phyloP scores from a whole-genome alignment of 129 eudicot genomes.

The Oenanthe sinensis region DNA sequence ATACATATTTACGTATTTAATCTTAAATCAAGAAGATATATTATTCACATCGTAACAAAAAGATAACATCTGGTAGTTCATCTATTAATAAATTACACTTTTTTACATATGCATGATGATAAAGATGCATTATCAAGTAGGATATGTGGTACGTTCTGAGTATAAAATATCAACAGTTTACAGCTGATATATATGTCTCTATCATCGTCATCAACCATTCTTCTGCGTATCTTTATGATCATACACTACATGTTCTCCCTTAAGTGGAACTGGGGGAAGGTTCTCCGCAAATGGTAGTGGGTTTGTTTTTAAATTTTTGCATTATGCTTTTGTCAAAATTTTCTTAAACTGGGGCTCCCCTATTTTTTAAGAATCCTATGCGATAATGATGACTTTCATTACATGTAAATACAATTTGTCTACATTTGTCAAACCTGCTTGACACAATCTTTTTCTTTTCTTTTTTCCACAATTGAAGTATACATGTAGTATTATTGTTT shows the following conservation, averaged over 20 bases:
- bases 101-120: too few relatives aligned
- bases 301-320: not conserved
- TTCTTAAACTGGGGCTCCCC: not conserved
- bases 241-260: not conserved
- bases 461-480: not conserved
- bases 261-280: not conserved
- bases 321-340: not conserved
- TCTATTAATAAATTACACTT: too few relatives aligned
- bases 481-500: not conserved
- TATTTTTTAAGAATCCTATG: not conserved
- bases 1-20: too few relatives aligned
- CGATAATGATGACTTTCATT: not conserved
- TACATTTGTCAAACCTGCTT: constrained; percentile 3
- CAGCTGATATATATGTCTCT: not conserved
- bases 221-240: not conserved
- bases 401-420: not conserved
- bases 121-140: not conserved
- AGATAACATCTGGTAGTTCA: too few relatives aligned
- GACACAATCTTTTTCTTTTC: not conserved
- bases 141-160: not conserved
- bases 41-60: not conserved
- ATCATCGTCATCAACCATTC: not conserved
- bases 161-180: too few relatives aligned
- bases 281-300: not conserved
- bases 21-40: too few relatives aligned